These are phyloP conservation scores for Saturnispora zaruensis DNA, from an alignment of 805 yeast genomes.

Conservation along the genomic window DNA sequence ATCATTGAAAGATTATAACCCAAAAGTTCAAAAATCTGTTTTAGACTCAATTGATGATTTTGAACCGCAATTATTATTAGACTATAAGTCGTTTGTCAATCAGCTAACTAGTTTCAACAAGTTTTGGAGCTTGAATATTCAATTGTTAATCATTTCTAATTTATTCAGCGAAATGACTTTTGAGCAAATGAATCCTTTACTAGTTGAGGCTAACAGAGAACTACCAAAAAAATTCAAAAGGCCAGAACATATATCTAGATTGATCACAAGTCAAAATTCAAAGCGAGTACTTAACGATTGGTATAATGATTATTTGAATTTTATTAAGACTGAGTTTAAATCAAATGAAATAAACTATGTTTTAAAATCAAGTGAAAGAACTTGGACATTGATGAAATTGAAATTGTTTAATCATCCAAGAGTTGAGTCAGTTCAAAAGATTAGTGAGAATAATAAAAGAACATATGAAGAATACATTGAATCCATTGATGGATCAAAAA, in stretches of 20 bases:
- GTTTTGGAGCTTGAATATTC: conserved; percentile 17
- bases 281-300: conserved; percentile 2
- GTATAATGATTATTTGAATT: neutral
- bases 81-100: conserved; percentile 17
- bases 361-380: conserved; percentile 18
- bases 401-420: conserved; percentile 23
- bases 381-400: conserved; percentile 25
- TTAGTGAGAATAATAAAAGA: conserved; percentile 18
- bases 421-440: conserved; percentile 11
- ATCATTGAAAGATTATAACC: neutral
- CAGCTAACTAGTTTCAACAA: conserved; percentile 16
- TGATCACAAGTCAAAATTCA: conserved; percentile 2
- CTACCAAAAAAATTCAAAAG: conserved; percentile 17
- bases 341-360: conserved; percentile 12
- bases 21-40: neutral
- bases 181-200: conserved; percentile 17
- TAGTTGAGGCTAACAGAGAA: conserved; percentile 16
- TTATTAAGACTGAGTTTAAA: conserved; percentile 4
- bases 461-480: conserved; percentile 19
- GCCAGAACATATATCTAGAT: conserved; percentile 17
- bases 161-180: conserved; percentile 16
- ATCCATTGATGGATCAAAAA: neutral
- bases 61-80: conserved; percentile 24
- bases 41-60: neutral
- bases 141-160: conserved; percentile 20